Percentiles rank a stretch among this genome's conserved stretches.
These are phyloP conservation scores for Leptomonas pyrrhocoris DNA, from an alignment of 208 protist genomes.

Conservation along the genomic window DNA sequence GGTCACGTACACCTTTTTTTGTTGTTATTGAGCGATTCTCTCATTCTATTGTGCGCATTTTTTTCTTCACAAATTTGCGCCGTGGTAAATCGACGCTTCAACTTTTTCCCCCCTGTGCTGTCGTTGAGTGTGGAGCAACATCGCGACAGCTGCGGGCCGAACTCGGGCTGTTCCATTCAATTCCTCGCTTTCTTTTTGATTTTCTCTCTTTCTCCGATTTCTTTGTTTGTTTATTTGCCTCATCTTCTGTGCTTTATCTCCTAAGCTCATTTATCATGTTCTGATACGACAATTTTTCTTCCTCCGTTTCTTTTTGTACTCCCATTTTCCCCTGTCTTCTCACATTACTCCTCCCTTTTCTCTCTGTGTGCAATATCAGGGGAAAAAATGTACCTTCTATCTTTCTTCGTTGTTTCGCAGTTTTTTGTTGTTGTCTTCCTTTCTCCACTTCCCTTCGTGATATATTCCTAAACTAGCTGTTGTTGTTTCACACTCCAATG, in stretches of 20 bases:
- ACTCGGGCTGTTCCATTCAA: not conserved
- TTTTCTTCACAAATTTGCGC: not conserved
- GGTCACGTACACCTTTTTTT: conserved; percentile 7
- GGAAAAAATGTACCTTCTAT: not conserved
- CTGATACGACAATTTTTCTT: no score
- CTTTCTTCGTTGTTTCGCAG: not conserved
- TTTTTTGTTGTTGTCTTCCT: not conserved
- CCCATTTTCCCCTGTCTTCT: conserved; percentile 2
- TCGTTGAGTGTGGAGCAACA: not conserved
- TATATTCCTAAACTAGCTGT: no score
- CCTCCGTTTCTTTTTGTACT: not conserved
- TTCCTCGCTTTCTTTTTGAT: not conserved
- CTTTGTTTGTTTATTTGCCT: not conserved
- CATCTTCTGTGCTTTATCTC: no score
- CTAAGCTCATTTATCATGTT: no score
- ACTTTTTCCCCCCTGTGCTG: not conserved
- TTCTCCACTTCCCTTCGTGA: no score
- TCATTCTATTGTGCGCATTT: conserved; percentile 1
- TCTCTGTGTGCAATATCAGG: not conserved
- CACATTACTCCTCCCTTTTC: not conserved
- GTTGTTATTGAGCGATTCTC: not conserved
- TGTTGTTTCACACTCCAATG: no score
- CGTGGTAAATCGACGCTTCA: not conserved
- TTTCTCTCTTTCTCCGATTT: conserved; percentile 8
- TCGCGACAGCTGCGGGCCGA: not conserved